A percentile compares a stretch with the other conserved stretches of the same genome.
phyloP scores from a whole-genome alignment of 1,284 basidiomycete genomes.

The Cerioporus squamosus region DNA sequence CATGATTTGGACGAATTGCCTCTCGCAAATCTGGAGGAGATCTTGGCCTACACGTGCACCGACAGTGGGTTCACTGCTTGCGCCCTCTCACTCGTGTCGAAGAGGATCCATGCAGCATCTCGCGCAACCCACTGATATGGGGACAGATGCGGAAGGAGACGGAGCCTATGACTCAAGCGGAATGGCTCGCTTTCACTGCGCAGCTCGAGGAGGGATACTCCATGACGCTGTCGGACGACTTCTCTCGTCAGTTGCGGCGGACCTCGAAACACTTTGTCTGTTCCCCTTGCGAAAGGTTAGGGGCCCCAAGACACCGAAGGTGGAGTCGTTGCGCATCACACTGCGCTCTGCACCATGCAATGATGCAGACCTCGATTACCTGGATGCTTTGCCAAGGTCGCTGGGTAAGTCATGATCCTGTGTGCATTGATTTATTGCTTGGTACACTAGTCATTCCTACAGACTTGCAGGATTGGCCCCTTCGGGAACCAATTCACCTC shows the following conservation, averaged over 20 bases:
- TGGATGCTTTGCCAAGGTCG: too few species aligned
- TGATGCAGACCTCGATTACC: too few species aligned
- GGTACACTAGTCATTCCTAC: too few species aligned
- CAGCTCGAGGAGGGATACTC: neutral
- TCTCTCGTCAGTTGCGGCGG: neutral
- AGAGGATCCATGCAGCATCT: neutral
- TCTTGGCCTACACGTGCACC: constrained; percentile 3
- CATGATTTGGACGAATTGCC: neutral
- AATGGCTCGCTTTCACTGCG: neutral
- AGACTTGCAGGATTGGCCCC: too few species aligned
- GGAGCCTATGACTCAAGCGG: neutral
- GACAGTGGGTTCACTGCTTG: constrained; percentile 1
- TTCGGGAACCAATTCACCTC: too few species aligned
- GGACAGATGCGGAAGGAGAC: too few species aligned
- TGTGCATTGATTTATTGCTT: too few species aligned
- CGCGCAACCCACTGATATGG: neutral
- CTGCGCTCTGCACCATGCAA: too few species aligned
- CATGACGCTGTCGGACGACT: neutral
- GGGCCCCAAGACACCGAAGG: too few species aligned
- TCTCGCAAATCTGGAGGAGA: neutral
- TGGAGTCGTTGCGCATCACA: too few species aligned
- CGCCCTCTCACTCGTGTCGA: constrained; percentile 5
- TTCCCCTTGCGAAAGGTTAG: neutral
- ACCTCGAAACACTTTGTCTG: neutral
- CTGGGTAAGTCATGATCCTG: too few species aligned